phyloP scores from a whole-genome alignment of 371 early-diverging fungal genomes.

The Mortierella sp. region DNA sequence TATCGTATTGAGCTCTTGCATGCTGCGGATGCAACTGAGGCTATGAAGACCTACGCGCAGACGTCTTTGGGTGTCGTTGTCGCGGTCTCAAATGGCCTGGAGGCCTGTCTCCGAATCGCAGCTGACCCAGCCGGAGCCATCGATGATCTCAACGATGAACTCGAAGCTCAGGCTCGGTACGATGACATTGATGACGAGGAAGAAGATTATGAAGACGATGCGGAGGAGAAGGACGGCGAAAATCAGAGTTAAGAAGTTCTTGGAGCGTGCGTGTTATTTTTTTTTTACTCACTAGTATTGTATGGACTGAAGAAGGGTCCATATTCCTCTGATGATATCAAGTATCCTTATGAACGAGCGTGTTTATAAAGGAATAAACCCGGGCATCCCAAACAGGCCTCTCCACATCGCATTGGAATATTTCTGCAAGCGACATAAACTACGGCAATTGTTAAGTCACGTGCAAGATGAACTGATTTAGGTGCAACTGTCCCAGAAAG shows the following conservation, averaged over 20 bases:
- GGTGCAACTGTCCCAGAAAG: too few relatives aligned
- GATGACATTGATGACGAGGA: slow-evolving; percentile 17
- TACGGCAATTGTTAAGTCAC: neutral
- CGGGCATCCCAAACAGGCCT: too few relatives aligned
- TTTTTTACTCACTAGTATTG: too few relatives aligned
- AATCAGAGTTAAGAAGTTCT: neutral
- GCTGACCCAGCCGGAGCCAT: slow-evolving; percentile 31
- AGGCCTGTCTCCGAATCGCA: slow-evolving; percentile 38
- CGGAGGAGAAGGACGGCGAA: neutral
- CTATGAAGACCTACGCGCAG: slow-evolving; percentile 16
- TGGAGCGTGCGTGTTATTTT: too few relatives aligned
- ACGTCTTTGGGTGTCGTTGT: slow-evolving; percentile 10
- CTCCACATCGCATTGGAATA: too few relatives aligned
- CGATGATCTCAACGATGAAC: slow-evolving; percentile 35
- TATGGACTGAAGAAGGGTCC: too few relatives aligned
- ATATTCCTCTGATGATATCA: too few relatives aligned
- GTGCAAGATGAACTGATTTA: too few relatives aligned
- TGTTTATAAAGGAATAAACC: too few relatives aligned
- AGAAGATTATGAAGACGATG: slow-evolving; percentile 5
- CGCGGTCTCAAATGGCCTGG: slow-evolving; percentile 23
- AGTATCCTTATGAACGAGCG: too few relatives aligned
- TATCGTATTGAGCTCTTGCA: slow-evolving; percentile 26
- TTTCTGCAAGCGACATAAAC: too few relatives aligned
- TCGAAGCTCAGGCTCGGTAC: slow-evolving; percentile 11
- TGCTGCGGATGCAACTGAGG: neutral